A percentile compares a stretch with the other conserved stretches of the same genome.
Conservation (phyloP, 345 rosid species). For the Mallotus nudiflorus region DNA sequence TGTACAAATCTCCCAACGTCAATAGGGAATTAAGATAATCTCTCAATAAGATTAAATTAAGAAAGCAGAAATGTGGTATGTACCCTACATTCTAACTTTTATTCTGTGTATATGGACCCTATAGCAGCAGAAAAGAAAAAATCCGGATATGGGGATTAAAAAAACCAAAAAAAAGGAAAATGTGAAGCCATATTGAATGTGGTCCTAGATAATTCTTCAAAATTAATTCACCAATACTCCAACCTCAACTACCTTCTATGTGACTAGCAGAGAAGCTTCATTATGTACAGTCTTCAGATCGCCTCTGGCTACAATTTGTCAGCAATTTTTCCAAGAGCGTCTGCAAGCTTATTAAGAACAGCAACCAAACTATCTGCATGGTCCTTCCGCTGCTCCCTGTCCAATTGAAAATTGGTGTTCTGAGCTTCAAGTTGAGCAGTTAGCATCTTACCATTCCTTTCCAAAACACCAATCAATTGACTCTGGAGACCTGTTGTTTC, state of each 20-base stretch:
- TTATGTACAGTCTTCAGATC: constrained; percentile 35
- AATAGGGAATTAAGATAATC: not conserved
- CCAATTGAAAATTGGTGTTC: constrained; percentile 60
- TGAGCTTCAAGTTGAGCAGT: constrained; percentile 84
- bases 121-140: constrained; percentile 15
- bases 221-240: constrained; percentile 22
- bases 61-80: constrained; percentile 12
- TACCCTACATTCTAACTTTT: constrained; percentile 23
- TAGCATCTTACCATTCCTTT: constrained; percentile 73
- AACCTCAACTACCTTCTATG: constrained; percentile 22
- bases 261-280: constrained; percentile 19
- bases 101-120: constrained; percentile 20
- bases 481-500: constrained; percentile 41
- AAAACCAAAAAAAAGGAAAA: not conserved
- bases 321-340: constrained; percentile 80
- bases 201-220: constrained; percentile 24
- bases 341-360: constrained; percentile 87
- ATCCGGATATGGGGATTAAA: not conserved
- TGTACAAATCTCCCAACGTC: constrained; percentile 13
- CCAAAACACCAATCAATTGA: constrained; percentile 62
- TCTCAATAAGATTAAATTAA: constrained; percentile 6
- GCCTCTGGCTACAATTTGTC: constrained; percentile 64
- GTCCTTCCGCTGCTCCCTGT: constrained; percentile 83
- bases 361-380: constrained; percentile 64
- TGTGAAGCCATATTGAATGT: constrained; percentile 11